Evolutionary conservation across 306 rosid genomes (phyloP).

Genomic region (Echinosophora koreensis): DNA sequence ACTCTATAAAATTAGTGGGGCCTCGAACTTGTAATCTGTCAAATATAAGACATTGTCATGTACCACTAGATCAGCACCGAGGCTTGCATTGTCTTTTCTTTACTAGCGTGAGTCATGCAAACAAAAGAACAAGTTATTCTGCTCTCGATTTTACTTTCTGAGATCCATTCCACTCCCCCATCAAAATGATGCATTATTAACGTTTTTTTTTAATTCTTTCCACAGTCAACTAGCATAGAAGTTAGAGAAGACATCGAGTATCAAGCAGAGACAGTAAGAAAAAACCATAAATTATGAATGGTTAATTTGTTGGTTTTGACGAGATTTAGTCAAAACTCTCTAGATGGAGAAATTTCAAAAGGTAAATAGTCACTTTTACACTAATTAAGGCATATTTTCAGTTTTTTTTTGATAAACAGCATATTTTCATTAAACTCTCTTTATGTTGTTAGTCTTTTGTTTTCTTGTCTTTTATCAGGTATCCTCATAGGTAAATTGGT

Average conservation of each 20-base stretch:
- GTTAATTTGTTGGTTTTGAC: constrained; percentile 31
- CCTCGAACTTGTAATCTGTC: no score
- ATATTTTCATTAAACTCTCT: no score
- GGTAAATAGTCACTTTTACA: background rate
- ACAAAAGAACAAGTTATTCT: background rate
- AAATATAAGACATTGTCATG: no score
- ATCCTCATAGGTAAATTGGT: no score
- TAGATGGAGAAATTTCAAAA: constrained; percentile 8
- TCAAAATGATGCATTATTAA: constrained; percentile 4
- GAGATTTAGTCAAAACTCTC: constrained; percentile 38
- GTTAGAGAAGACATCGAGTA: constrained; percentile 24
- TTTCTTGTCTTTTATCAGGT: no score
- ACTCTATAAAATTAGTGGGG: no score
- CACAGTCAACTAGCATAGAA: constrained; percentile 15
- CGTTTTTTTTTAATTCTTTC: background rate
- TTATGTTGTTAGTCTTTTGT: no score
- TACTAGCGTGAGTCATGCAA: background rate
- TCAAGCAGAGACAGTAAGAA: background rate
- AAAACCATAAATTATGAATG: constrained; percentile 25
- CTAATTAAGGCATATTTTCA: no score
- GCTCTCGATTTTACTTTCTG: background rate
- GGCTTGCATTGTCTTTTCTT: background rate
- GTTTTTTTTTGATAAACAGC: no score
- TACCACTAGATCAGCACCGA: background rate
- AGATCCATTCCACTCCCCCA: background rate